Conservation (phyloP, 768 basidiomycete genomes). For the Asterophora parasitica region DNA sequence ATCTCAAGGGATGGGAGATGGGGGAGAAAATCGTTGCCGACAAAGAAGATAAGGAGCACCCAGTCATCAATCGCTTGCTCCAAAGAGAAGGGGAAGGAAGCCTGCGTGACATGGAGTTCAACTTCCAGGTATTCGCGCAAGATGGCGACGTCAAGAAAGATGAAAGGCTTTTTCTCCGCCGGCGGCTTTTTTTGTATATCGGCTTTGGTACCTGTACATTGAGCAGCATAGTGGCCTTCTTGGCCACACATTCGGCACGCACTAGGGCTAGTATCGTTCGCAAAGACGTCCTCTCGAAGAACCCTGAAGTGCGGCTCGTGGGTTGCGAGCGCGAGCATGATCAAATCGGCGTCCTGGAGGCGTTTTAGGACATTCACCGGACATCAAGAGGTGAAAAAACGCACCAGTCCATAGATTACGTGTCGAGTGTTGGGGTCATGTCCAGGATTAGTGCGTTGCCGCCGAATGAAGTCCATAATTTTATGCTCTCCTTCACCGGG, state of each 20-base stretch:
- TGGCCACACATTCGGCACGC: slow-evolving; percentile 93
- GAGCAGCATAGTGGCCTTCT: slow-evolving; percentile 91
- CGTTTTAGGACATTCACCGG: slow-evolving; percentile 10
- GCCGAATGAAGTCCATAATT: slow-evolving; percentile 97
- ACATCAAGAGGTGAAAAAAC: slow-evolving; percentile 21
- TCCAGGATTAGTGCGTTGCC: slow-evolving; percentile 81
- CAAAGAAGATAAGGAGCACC: slow-evolving; percentile 99
- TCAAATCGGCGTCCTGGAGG: slow-evolving; percentile 91
- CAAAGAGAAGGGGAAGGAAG: slow-evolving; percentile 83
- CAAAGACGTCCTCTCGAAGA: slow-evolving; percentile 96
- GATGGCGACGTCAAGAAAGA: slow-evolving; percentile 95
- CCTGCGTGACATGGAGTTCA: slow-evolving; percentile 80
- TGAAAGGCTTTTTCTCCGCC: slow-evolving; percentile 90
- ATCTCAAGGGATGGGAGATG: slow-evolving; percentile 98
- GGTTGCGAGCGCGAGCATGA: slow-evolving; percentile 96
- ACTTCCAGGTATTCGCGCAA: slow-evolving; percentile 97
- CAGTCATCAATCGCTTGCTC: slow-evolving; percentile 99
- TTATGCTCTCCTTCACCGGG: slow-evolving; percentile 99
- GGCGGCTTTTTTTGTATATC: slow-evolving; percentile 63
- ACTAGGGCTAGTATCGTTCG: slow-evolving; percentile 65
- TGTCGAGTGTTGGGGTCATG: slow-evolving; percentile 94
- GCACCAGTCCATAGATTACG: slow-evolving; percentile 94
- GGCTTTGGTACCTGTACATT: slow-evolving; percentile 82
- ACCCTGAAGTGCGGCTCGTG: slow-evolving; percentile 99
- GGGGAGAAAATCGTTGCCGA: slow-evolving; percentile 98